Evolutionary conservation across 805 yeast genomes (phyloP), one percentile per base, ranked within the genome.

Genomic region (Zygosaccharomyces kombuchaensis): DNA sequence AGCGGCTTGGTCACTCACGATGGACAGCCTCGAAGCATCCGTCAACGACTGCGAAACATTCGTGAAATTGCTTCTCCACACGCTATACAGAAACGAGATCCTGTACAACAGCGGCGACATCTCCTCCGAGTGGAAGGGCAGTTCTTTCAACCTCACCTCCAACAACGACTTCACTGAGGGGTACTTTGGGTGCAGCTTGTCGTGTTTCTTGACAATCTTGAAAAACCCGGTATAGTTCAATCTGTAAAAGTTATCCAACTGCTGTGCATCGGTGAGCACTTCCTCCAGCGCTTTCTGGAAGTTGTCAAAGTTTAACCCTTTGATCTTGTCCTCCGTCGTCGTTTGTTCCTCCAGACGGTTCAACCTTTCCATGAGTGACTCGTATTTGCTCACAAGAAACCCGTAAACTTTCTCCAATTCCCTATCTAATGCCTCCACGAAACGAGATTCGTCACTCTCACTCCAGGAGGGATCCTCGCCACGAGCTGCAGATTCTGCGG

Each of bases 191-290:
- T 90, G 97, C 53, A 91, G 66, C 43, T 96, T 80, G 69, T 93
- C 98, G 62, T 93, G 99, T 69, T 91, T 91, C 71, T 91, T 90
- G 53, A 90, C 97, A 56, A 93, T 87, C 64, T 93, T 93, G 58
- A 82, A 77, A 69, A 93, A 91, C 1, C 97, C 99, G 10, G 99
- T 91, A 71, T 84, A 93, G 68, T 93, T 93, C 55, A 91, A 68
- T 59, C 99, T 77, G 34, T 95, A 84, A 69, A 93, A 93, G 62
- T 81, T 87, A 64, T 90, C 96, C 56, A 93, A 72, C 59, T 87
- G 91, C 57, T 85, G 87, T 9, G 98, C 87, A 56, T 79, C 75
- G 9, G 80, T 75, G 49, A 93, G 71, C 22, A 82, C 70, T 48
- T 80, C 81, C 60, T 93, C 99, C 55, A 93, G 72, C 45, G 80